phyloP scores from a whole-genome alignment of 192 early-diverging fungal species.

The Entomortierella beljakovae region DNA sequence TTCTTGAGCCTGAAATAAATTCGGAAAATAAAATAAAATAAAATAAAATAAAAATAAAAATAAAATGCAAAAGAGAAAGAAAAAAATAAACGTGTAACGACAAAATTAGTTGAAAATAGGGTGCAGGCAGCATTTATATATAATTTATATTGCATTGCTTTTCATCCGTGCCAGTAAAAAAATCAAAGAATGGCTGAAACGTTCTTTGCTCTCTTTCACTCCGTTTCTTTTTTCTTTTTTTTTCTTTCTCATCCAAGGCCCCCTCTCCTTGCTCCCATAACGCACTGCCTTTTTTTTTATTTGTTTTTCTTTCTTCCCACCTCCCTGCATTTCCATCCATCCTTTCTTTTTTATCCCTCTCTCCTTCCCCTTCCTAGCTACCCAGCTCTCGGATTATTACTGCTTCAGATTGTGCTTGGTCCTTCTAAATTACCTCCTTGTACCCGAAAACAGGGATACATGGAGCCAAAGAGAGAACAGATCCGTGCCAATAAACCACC shows the following conservation, averaged over 20 bases:
- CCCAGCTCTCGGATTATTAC: background rate
- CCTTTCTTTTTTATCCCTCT: background rate
- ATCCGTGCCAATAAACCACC: constrained; percentile 1
- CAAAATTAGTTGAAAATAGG: background rate
- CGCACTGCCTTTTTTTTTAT: background rate
- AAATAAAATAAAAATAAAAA: background rate
- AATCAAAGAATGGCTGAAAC: too few species aligned
- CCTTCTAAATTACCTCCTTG: background rate
- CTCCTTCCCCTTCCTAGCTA: background rate
- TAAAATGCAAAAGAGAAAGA: background rate
- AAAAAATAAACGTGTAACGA: constrained; percentile 1
- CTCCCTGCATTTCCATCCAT: constrained; percentile 9
- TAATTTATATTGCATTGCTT: too few species aligned
- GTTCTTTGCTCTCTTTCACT: too few species aligned
- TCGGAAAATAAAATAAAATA: background rate
- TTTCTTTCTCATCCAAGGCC: background rate
- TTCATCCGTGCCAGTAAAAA: too few species aligned
- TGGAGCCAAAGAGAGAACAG: background rate
- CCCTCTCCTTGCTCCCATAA: background rate
- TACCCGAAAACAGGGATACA: background rate
- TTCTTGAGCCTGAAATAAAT: constrained; percentile 36
- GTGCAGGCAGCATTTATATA: too few species aligned
- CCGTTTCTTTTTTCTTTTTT: constrained; percentile 1
- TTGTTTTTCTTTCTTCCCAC: background rate
- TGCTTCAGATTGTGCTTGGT: background rate